Base-by-base conservation (phyloP, 2,329 filamentous ascomycete genomes). In the Alternaria incomplexa region DNA sequence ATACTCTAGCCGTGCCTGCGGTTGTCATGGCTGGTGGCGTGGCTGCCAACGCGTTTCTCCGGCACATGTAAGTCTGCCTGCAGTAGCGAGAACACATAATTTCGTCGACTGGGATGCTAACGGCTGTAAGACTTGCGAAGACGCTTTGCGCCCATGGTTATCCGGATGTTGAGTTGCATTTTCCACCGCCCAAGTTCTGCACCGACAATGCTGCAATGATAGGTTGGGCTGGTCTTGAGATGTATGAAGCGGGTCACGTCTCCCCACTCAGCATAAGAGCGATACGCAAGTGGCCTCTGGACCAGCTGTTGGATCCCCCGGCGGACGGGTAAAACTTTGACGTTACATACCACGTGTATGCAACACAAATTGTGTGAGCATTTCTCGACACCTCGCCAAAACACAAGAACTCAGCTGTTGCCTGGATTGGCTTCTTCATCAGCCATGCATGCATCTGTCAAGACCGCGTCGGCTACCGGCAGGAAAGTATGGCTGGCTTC, bases 171-270 rank as follows among this genome's bases (percentile, higher is more conserved):
- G 72, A 84, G 11, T 79, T 97, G 8, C 81, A 90, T 28, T 91
- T 91, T 58, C 95, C 96, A n/a, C 93, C 93, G 3, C 80, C 87
- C 10, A 83, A 85, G 45, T 84, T 95, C 56, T 98, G 96, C 76
- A 97, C 93, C 0, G 96, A 99, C 75, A 98, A 99, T 79, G 96
- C 96, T 12, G 93, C 93, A 51, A 99, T 99, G 96, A 94, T 98
- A 77, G 95, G 91, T 2, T 98, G 96, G 95, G 85, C 94, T 1
- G 96, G 91, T 0, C 86, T 94, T 68, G 94, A 98, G 81, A 97
- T 99, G 94, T 97, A 87, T 74, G 86, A 91, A 78, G 88, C 87
- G 1, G 94, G 95, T 0, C 94, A 77, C 47, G 63, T 32, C 8
- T 67, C 76, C 54, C 26, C 65, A 5, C 65, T 78, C 43, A 66